A percentile compares a stretch with the other conserved stretches of the same genome.
Conservation (phyloP, 495 filamentous ascomycete genomes). For the Penicillium angulare region DNA sequence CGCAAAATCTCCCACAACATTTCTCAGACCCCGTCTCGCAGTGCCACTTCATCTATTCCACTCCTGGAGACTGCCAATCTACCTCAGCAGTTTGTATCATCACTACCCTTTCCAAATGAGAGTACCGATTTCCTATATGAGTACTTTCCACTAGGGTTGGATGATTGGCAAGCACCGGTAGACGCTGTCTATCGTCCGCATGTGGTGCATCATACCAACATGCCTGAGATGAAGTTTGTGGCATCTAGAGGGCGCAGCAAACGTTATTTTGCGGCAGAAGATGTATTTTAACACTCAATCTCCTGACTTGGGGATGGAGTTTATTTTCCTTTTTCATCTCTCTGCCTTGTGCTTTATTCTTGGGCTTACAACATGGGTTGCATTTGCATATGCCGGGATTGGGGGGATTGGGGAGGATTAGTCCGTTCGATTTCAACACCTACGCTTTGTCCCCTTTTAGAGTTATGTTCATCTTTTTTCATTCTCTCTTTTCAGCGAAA, state of each 20-base stretch:
- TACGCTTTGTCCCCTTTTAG: neutral
- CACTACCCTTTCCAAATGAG: slow-evolving; percentile 60
- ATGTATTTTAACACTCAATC: slow-evolving; percentile 35
- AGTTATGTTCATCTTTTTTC: neutral
- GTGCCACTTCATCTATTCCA: slow-evolving; percentile 34
- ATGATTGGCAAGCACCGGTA: slow-evolving; percentile 91
- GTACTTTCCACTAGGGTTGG: slow-evolving; percentile 83
- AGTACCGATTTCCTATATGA: slow-evolving; percentile 82
- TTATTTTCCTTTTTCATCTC: slow-evolving; percentile 6
- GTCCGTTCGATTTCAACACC: slow-evolving; percentile 4
- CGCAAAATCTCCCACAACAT: slow-evolving; percentile 40
- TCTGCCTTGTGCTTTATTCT: neutral
- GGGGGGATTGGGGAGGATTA: neutral
- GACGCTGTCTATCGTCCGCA: slow-evolving; percentile 92
- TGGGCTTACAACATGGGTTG: slow-evolving; percentile 3
- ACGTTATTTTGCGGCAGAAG: slow-evolving; percentile 76
- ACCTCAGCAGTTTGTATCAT: slow-evolving; percentile 38
- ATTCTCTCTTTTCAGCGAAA: neutral
- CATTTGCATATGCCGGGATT: slow-evolving; percentile 24
- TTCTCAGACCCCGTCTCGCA: slow-evolving; percentile 32
- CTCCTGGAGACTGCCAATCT: slow-evolving; percentile 39
- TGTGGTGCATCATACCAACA: slow-evolving; percentile 83
- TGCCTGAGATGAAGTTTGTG: slow-evolving; percentile 74
- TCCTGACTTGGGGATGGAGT: slow-evolving; percentile 9
- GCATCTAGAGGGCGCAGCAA: slow-evolving; percentile 70